phyloP scores from a whole-genome alignment of 2,329 filamentous ascomycete genomes.

The Mollisia scopiformis region DNA sequence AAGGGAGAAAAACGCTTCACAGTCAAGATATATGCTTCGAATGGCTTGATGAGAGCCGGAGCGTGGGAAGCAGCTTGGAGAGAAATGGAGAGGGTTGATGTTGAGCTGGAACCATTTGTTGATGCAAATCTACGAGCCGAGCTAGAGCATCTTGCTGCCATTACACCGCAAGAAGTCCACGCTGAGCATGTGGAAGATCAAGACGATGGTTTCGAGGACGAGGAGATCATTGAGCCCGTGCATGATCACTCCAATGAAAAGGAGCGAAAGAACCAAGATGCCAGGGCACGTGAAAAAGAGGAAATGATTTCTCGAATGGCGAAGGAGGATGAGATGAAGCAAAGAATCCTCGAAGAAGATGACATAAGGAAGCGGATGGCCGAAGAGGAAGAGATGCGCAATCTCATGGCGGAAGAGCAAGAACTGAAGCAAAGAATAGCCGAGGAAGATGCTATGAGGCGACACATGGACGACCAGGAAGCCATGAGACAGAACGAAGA shows the following conservation, averaged over 20 bases:
- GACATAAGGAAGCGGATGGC: constrained; percentile 40
- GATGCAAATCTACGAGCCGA: constrained; percentile 60
- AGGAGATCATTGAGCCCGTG: constrained; percentile 22
- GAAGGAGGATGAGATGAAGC: constrained; percentile 16
- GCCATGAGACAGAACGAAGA: constrained; percentile 48
- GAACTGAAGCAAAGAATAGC: constrained; percentile 39
- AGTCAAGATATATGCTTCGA: constrained; percentile 91
- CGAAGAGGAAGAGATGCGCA: constrained; percentile 53
- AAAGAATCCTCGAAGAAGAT: constrained; percentile 46
- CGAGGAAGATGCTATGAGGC: constrained; percentile 45
- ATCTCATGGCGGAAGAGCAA: constrained; percentile 46
- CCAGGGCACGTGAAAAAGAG: constrained; percentile 11
- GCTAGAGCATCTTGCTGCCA: constrained; percentile 55
- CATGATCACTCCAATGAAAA: constrained; percentile 16
- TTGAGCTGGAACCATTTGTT: constrained; percentile 81
- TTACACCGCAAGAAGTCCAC: constrained; percentile 6
- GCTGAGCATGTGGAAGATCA: constrained; percentile 7
- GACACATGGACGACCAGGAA: constrained; percentile 62
- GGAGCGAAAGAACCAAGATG: constrained; percentile 9
- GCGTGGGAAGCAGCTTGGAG: constrained; percentile 95
- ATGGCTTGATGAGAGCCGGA: constrained; percentile 88
- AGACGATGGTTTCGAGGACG: constrained; percentile 30
- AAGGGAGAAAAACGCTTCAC: constrained; percentile 57
- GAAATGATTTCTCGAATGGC: constrained; percentile 1
- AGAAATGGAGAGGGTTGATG: constrained; percentile 98